These are phyloP conservation scores for Tricholoma flavovirens DNA, from an alignment of 768 basidiomycete species.

Conservation along the genomic window DNA sequence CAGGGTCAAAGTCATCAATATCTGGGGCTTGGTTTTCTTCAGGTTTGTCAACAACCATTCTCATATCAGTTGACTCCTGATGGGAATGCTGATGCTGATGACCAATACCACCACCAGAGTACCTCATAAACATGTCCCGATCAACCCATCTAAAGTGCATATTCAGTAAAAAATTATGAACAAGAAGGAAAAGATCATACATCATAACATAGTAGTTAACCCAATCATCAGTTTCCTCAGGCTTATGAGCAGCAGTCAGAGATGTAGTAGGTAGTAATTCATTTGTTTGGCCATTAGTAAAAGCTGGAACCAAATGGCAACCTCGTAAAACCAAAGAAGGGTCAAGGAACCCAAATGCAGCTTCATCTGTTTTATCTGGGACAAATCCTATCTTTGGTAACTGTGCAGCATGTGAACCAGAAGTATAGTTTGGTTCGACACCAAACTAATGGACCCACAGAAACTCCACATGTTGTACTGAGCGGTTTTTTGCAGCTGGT, in stretches of 20 bases:
- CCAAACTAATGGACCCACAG: constrained; percentile 38
- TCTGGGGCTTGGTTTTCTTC: background rate
- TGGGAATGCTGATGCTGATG: background rate
- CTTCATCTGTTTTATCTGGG: constrained; percentile 13
- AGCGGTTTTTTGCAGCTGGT: background rate
- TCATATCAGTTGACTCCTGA: background rate
- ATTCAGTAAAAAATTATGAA: background rate
- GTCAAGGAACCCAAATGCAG: constrained; percentile 28
- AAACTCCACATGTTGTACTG: constrained; percentile 20
- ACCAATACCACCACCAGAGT: constrained; percentile 3
- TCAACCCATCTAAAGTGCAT: constrained; percentile 25
- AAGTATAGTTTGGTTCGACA: constrained; percentile 12
- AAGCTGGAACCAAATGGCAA: constrained; percentile 27
- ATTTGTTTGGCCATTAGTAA: constrained; percentile 17
- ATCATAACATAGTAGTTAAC: constrained; percentile 26
- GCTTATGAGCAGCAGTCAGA: constrained; percentile 1
- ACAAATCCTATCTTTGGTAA: constrained; percentile 25
- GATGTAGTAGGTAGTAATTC: constrained; percentile 6
- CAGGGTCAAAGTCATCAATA: background rate
- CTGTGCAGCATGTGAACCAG: constrained; percentile 9
- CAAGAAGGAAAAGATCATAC: constrained; percentile 13
- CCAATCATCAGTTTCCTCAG: constrained; percentile 19
- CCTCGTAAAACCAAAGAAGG: constrained; percentile 20
- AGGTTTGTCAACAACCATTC: background rate
- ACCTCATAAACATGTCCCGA: constrained; percentile 28